Percentiles rank a stretch among this genome's conserved stretches.
Evolutionary conservation across 2,329 filamentous ascomycete species (phyloP).

Genomic region (Zelopaecilomyces penicillatus): DNA sequence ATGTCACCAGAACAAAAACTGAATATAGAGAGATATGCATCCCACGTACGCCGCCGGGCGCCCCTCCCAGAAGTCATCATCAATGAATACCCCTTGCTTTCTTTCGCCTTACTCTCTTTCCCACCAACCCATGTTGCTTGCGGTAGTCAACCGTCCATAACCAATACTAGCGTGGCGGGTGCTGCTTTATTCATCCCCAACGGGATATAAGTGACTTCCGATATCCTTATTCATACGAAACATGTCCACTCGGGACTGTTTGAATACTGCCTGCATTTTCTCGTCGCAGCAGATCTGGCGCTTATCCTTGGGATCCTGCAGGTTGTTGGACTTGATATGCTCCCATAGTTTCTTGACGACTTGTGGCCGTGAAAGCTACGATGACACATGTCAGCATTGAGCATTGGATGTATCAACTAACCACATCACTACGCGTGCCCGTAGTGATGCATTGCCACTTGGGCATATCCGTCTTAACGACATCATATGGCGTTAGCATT

Average conservation of each 20-base stretch:
- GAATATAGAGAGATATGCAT: neutral
- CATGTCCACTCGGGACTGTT: conserved; percentile 88
- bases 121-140: neutral
- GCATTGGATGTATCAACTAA: too few relatives aligned
- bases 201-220: conserved; percentile 77
- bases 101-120: neutral
- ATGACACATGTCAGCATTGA: neutral
- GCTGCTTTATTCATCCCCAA: conserved; percentile 53
- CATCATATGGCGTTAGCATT: too few relatives aligned
- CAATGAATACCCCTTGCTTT: neutral
- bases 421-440: too few relatives aligned
- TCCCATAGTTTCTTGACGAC: conserved; percentile 96
- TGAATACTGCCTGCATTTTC: conserved; percentile 85
- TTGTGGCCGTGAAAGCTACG: conserved; percentile 80
- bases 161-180: too few relatives aligned
- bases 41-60: conserved; percentile 10
- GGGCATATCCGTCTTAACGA: too few relatives aligned
- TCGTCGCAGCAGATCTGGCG: conserved; percentile 92
- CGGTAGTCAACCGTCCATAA: too few relatives aligned
- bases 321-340: conserved; percentile 79
- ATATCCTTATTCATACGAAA: conserved; percentile 99
- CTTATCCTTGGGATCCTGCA: conserved; percentile 87
- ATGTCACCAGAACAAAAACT: neutral
- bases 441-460: too few relatives aligned
- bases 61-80: conserved; percentile 3